Evolutionary conservation across 345 rosid genomes (phyloP).

Genomic region (Syzygium aqueum): DNA sequence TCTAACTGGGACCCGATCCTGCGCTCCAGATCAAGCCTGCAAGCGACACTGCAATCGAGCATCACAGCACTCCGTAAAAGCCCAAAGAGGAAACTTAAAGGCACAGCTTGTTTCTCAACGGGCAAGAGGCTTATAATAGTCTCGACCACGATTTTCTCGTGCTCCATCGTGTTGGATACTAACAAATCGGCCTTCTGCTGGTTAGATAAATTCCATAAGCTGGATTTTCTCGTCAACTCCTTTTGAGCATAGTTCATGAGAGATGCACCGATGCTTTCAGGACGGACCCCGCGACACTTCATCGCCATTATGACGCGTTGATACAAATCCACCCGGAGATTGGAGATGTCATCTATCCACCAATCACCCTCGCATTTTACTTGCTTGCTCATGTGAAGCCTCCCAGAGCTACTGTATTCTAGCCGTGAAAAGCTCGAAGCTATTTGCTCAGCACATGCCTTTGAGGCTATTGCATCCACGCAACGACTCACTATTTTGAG

Average conservation of each 20-base stretch:
- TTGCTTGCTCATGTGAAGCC: slow-evolving; percentile 89
- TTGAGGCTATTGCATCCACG: slow-evolving; percentile 87
- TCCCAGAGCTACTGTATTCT: slow-evolving; percentile 96
- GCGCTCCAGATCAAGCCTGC: slow-evolving; percentile 87
- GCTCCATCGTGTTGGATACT: slow-evolving; percentile 33
- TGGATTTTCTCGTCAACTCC: slow-evolving; percentile 78
- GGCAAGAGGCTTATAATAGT: slow-evolving; percentile 76
- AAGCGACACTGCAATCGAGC: slow-evolving; percentile 67
- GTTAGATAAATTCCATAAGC: slow-evolving; percentile 46
- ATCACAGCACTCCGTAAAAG: slow-evolving; percentile 80
- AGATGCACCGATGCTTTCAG: slow-evolving; percentile 92
- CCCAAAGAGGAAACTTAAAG: slow-evolving; percentile 81
- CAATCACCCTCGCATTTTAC: slow-evolving; percentile 79
- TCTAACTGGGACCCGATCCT: slow-evolving; percentile 88
- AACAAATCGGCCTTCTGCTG: slow-evolving; percentile 36
- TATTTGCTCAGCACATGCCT: slow-evolving; percentile 86
- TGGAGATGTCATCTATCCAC: slow-evolving; percentile 95
- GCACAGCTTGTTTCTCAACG: slow-evolving; percentile 80
- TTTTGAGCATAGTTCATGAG: slow-evolving; percentile 78
- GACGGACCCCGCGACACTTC: slow-evolving; percentile 93
- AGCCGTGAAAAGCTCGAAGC: slow-evolving; percentile 93
- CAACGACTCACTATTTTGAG: slow-evolving; percentile 69
- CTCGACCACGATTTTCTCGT: slow-evolving; percentile 71
- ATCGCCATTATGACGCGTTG: slow-evolving; percentile 79
- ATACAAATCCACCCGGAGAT: slow-evolving; percentile 71